These are phyloP conservation scores for Pichia scutulata DNA, from an alignment of 805 yeast species.

Conservation along the genomic window DNA sequence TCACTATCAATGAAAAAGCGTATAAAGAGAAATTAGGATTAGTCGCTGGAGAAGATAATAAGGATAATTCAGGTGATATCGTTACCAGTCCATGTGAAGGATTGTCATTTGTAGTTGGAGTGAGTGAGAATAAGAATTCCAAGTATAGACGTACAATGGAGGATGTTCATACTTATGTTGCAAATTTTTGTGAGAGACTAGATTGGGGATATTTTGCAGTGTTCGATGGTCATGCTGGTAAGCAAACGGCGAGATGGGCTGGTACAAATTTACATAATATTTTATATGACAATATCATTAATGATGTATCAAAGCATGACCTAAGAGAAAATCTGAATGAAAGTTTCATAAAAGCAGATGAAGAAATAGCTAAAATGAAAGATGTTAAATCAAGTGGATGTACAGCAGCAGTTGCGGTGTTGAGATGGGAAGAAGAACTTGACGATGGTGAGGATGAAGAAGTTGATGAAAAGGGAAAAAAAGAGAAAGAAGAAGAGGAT, in stretches of 20 bases:
- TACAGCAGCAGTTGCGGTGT: slow-evolving; percentile 90
- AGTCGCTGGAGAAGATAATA: background rate
- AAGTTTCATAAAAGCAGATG: slow-evolving; percentile 72
- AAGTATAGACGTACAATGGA: slow-evolving; percentile 87
- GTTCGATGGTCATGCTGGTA: slow-evolving; percentile 97
- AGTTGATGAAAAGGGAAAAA: slow-evolving; percentile 1
- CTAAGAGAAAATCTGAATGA: slow-evolving; percentile 59
- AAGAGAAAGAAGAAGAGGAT: background rate
- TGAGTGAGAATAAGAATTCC: slow-evolving; percentile 80
- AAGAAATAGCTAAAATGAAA: slow-evolving; percentile 44
- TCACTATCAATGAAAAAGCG: slow-evolving; percentile 3
- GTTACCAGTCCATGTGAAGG: slow-evolving; percentile 40
- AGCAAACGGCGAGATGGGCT: slow-evolving; percentile 89
- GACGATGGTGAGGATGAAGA: slow-evolving; percentile 10
- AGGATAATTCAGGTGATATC: background rate
- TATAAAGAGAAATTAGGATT: background rate
- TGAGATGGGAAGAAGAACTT: slow-evolving; percentile 65
- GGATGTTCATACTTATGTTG: slow-evolving; percentile 89
- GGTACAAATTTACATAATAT: slow-evolving; percentile 74
- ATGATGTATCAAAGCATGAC: slow-evolving; percentile 37
- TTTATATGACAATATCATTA: slow-evolving; percentile 49
- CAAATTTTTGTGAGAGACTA: slow-evolving; percentile 81
- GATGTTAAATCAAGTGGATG: slow-evolving; percentile 76
- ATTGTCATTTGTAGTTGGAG: slow-evolving; percentile 76
- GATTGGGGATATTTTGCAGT: slow-evolving; percentile 96